These are phyloP conservation scores for Phaeodactylum tricornutum DNA, from an alignment of 108 stramenopile genomes.

Conservation along the genomic window DNA sequence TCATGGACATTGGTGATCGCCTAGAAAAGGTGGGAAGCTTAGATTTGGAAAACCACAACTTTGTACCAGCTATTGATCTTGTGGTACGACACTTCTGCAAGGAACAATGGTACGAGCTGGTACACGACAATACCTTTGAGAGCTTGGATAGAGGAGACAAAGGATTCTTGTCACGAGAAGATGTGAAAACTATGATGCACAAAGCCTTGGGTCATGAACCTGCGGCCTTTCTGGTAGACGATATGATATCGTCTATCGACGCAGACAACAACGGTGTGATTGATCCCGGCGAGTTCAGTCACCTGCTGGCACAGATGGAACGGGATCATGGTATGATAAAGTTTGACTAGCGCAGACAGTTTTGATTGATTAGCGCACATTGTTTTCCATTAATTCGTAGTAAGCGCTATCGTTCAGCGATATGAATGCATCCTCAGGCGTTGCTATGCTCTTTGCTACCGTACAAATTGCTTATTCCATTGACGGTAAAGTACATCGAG, in stretches of 20 bases:
- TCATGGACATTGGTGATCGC: conserved; percentile 47
- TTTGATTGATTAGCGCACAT: too few relatives aligned
- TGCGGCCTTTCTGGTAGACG: conserved; percentile 46
- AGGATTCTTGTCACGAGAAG: too few relatives aligned
- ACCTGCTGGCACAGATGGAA: conserved; percentile 34
- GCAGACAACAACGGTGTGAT: conserved; percentile 57
- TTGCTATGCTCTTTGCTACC: too few relatives aligned
- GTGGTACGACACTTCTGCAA: conserved; percentile 52
- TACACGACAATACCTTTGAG: conserved; percentile 28
- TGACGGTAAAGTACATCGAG: too few relatives aligned
- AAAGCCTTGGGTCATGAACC: conserved; percentile 40
- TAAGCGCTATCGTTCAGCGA: too few relatives aligned
- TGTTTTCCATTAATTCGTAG: too few relatives aligned
- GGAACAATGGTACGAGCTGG: conserved; percentile 39
- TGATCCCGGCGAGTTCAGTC: conserved; percentile 53
- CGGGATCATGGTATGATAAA: too few relatives aligned
- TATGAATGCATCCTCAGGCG: too few relatives aligned
- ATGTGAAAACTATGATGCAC: conserved; percentile 32
- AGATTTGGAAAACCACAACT: conserved; percentile 53
- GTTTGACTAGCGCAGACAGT: too few relatives aligned
- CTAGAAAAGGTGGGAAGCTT: conserved; percentile 29
- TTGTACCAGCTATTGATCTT: conserved; percentile 52
- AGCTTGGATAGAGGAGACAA: conserved; percentile 58
- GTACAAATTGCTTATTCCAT: too few relatives aligned
- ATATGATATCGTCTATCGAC: conserved; percentile 62